phyloP scores from a whole-genome alignment of 192 early-diverging fungal species.

The Linnemannia schmuckeri region DNA sequence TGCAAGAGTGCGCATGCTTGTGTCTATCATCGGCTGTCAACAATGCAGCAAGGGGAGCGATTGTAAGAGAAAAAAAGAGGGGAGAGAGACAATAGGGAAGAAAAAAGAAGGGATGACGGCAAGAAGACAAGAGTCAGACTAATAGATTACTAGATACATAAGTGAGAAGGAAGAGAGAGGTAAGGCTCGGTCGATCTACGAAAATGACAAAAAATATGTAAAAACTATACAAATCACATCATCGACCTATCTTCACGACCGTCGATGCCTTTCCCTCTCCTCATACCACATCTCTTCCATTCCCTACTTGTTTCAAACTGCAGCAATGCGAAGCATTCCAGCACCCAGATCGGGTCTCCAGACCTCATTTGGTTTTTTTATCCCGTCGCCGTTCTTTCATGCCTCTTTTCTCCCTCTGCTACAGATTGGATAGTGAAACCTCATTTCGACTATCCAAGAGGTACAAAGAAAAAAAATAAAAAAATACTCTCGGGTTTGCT shows the following conservation, averaged over 20 bases:
- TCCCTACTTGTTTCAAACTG: background rate
- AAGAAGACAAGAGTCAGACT: background rate
- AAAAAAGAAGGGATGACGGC: constrained; percentile 11
- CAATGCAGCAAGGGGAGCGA: background rate
- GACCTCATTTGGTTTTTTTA: background rate
- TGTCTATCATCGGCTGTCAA: background rate
- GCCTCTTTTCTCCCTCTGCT: background rate
- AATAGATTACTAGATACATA: background rate
- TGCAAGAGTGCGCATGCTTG: background rate
- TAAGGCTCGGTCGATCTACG: background rate
- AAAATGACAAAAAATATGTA: background rate
- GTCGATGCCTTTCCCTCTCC: background rate
- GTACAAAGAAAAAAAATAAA: background rate
- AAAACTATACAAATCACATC: background rate
- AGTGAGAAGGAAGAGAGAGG: background rate
- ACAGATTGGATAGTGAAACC: too few species aligned
- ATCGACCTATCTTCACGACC: background rate
- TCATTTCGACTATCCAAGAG: background rate
- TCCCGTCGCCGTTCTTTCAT: background rate
- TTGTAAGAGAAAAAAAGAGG: background rate
- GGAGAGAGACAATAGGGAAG: background rate
- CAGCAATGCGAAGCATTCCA: background rate
- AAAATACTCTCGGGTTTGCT: background rate
- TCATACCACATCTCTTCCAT: constrained; percentile 1
- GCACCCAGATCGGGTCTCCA: background rate